A percentile compares a stretch with the other conserved stretches of the same genome.
Evolutionary conservation across 164 flowering plant species (phyloP).

Genomic region (Umbilicus rupestris): DNA sequence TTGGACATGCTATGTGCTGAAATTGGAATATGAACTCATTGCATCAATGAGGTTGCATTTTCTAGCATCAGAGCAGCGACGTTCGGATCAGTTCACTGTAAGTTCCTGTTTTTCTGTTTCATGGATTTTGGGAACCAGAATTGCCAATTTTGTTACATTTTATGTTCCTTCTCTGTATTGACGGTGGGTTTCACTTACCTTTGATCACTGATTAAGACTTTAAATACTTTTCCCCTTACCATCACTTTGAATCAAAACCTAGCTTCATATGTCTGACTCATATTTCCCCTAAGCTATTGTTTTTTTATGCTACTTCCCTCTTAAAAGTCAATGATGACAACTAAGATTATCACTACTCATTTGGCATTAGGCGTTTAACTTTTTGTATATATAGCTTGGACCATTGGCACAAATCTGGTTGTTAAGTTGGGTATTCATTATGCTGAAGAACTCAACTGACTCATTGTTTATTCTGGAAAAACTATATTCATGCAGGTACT

Average conservation of each 20-base stretch:
- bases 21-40: constrained; percentile 54
- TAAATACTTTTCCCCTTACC: too few species aligned
- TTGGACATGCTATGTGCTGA: constrained; percentile 73
- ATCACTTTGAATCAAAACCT: too few species aligned
- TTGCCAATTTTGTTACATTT: not conserved
- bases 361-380: not conserved
- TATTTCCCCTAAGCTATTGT: too few species aligned
- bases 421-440: not conserved
- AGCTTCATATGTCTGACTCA: too few species aligned
- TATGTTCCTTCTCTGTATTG: not conserved
- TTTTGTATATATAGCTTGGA: not conserved
- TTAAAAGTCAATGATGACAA: too few species aligned
- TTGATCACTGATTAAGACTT: not conserved
- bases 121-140: not conserved
- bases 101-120: constrained; percentile 13
- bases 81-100: constrained; percentile 87
- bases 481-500: constrained; percentile 46
- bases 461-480: not conserved
- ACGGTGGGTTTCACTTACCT: not conserved
- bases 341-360: too few species aligned
- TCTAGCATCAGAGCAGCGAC: constrained; percentile 61
- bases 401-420: not conserved
- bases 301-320: too few species aligned
- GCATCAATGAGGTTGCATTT: constrained; percentile 72
- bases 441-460: not conserved